These are phyloP conservation scores for Solanum hybrid DNA, from an alignment of 305 asterid species.

Conservation along the genomic window DNA sequence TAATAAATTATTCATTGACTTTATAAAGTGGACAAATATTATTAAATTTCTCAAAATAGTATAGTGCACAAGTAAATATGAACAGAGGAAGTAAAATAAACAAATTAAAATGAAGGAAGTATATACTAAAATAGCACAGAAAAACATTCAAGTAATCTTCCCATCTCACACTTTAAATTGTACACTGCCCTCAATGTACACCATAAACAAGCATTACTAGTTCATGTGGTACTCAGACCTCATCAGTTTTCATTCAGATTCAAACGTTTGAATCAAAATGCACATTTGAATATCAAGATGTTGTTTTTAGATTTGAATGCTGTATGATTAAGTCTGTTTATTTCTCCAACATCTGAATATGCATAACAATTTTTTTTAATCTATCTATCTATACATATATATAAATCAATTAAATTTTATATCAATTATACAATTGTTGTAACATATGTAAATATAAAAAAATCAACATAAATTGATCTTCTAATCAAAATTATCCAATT, in stretches of 20 bases:
- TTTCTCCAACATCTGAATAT: not conserved
- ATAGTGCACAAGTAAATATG: too few relatives aligned
- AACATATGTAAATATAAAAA: not conserved
- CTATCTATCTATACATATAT: too few relatives aligned
- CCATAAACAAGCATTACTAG: not conserved
- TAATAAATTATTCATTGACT: not conserved
- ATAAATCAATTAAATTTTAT: too few relatives aligned
- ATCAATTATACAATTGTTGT: not conserved
- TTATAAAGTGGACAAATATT: too few relatives aligned
- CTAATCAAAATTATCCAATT: not conserved
- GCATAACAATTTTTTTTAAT: too few relatives aligned
- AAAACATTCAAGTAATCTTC: not conserved
- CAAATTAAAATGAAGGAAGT: too few relatives aligned
- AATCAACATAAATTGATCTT: not conserved
- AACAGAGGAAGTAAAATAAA: too few relatives aligned
- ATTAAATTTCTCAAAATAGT: too few relatives aligned
- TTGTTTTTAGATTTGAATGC: not conserved
- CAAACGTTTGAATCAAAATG: too few relatives aligned
- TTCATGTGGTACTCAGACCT: not conserved
- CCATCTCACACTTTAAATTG: not conserved
- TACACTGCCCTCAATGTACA: not conserved
- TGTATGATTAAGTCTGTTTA: not conserved
- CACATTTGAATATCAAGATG: not conserved
- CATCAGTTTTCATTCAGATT: too few relatives aligned
- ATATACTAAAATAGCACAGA: not conserved